Evolutionary conservation across 2,329 filamentous ascomycete species (phyloP), one percentile per base, ranked within the genome.

Genomic region (Alternaria ethzedia): DNA sequence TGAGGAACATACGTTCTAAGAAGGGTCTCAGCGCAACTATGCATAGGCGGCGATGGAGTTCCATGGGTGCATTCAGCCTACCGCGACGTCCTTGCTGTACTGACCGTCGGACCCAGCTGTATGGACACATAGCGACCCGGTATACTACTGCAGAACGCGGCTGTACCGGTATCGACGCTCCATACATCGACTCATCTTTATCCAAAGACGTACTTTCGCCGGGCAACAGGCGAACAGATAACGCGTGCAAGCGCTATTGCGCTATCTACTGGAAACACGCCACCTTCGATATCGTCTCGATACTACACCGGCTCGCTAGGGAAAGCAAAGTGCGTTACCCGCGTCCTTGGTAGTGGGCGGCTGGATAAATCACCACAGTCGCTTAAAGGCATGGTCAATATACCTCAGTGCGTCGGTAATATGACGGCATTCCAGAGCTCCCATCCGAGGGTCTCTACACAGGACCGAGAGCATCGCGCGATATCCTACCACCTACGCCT

Each of bases 1-100:
- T 61, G 11, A 57, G 21, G 71, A 76, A 75, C 74, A 72, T 56
- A 67, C 63, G 71, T 76, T 77, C 74, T 74, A 75, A 66, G 68
- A 46, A 57, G 62, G 47, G 70, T 59, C 59, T 66, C 56, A 60
- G 69, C 71, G 68, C 64, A 61, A 47, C 45, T 72, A 57, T 67
- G 62, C 64, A 71, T 74, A 68, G 68, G 61, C 69, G 47, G 55
- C 63, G 69, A 67, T 74, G 65, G 68, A 62, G 67, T 59, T 52
- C 73, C 70, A 72, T 70, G 67, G 57, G 28, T 59, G 54, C 60
- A 69, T 72, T 75, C 63, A 72, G 67, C 71, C 69, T 72, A 68
- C 69, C 62, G 49, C 61, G 25, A 56, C 52, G 65, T 72, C 64
- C 69, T 70, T 66, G 59, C 61, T 56, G 51, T 60, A 65, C 65